Percentiles rank a stretch among this genome's conserved stretches.
Conservation (phyloP, 179 eudicot genomes). For the Spergularia azorica region DNA sequence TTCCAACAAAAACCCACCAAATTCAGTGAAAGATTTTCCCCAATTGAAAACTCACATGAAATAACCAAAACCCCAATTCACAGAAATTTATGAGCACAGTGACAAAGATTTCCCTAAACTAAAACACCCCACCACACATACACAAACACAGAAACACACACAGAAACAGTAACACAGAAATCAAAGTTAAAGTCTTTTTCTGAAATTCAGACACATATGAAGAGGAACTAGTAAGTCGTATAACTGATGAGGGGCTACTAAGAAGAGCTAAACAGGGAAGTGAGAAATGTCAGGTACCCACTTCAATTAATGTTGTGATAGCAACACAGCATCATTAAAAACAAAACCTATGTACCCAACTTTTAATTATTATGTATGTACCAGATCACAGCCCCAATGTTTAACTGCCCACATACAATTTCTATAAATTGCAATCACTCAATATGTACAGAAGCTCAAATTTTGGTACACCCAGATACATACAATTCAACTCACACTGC, state of each 20-base stretch:
- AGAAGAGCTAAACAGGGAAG: constrained; percentile 30
- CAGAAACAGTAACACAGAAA: constrained; percentile 18
- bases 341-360: constrained; percentile 40
- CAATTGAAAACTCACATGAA: constrained; percentile 17
- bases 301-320: constrained; percentile 51
- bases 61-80: constrained; percentile 5
- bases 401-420: constrained; percentile 30
- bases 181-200: constrained; percentile 16
- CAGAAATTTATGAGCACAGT: constrained; percentile 20
- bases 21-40: constrained; percentile 7
- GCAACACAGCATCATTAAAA: constrained; percentile 45
- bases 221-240: constrained; percentile 23
- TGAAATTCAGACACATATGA: constrained; percentile 25
- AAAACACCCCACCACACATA: constrained; percentile 28
- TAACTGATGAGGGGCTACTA: constrained; percentile 29
- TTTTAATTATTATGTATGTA: constrained; percentile 26
- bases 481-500: constrained; percentile 14
- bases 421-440: constrained; percentile 29
- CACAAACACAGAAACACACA: constrained; percentile 14
- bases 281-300: constrained; percentile 35
- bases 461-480: constrained; percentile 16
- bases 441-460: constrained; percentile 28
- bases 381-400: constrained; percentile 28
- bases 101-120: constrained; percentile 30
- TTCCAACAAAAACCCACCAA: constrained; percentile 21